Conservation (phyloP, 257 asterid genomes). For the Verbascum thapsus region DNA sequence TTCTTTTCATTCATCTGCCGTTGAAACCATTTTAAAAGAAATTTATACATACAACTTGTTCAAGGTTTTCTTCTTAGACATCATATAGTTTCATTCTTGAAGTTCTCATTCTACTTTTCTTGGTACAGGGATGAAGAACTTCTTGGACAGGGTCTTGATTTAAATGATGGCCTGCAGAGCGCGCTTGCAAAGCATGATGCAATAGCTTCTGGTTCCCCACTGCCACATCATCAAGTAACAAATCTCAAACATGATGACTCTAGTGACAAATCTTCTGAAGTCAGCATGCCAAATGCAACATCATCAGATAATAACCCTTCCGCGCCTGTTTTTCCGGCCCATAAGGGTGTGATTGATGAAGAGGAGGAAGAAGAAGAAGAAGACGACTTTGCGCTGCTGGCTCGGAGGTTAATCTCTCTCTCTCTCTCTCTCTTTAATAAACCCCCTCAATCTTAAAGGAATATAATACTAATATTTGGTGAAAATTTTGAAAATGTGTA, state of each 20-base stretch:
- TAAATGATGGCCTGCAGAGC: conserved; percentile 73
- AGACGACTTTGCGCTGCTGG: conserved; percentile 91
- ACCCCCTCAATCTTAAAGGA: neutral
- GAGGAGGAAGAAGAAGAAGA: conserved; percentile 97
- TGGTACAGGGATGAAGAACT: conserved; percentile 78
- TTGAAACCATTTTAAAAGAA: conserved; percentile 2
- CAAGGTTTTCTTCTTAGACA: neutral
- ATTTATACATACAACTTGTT: neutral
- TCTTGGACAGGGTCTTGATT: conserved; percentile 83
- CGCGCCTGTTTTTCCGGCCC: conserved; percentile 40
- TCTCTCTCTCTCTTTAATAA: too few relatives aligned
- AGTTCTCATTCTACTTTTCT: conserved; percentile 8
- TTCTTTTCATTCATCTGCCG: neutral
- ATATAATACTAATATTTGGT: neutral
- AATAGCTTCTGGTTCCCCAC: conserved; percentile 78
- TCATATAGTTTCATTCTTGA: neutral
- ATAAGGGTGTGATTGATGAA: conserved; percentile 41
- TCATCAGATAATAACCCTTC: conserved; percentile 41
- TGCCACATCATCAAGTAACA: conserved; percentile 42
- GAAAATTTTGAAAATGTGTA: neutral
- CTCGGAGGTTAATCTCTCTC: conserved; percentile 87
- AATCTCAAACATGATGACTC: conserved; percentile 26
- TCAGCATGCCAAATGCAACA: conserved; percentile 22
- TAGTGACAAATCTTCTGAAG: conserved; percentile 36
- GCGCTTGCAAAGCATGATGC: conserved; percentile 76